phyloP scores from a whole-genome alignment of 2,329 filamentous ascomycete species.

The Colletotrichum endophyticum region DNA sequence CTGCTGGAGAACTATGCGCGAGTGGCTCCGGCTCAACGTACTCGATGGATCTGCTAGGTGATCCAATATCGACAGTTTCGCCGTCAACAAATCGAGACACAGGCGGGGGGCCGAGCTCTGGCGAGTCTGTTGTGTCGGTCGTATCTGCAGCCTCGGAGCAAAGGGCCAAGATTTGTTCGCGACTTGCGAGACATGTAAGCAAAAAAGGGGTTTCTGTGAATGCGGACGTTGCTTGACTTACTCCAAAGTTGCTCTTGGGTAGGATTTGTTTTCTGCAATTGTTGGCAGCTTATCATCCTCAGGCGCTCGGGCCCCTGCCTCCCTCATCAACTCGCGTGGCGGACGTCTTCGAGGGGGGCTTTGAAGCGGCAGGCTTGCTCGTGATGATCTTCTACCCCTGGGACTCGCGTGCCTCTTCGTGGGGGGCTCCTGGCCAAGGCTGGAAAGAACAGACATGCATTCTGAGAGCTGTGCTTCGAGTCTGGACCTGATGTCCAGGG shows the following conservation, averaged over 20 bases:
- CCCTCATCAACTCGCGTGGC: conserved; percentile 56
- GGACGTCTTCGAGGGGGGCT: conserved; percentile 62
- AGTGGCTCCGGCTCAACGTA: neutral
- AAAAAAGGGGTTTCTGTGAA: neutral
- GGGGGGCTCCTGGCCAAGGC: conserved; percentile 67
- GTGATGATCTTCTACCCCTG: conserved; percentile 4
- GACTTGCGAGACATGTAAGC: conserved; percentile 42
- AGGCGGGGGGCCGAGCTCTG: conserved; percentile 70
- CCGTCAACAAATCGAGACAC: conserved; percentile 64
- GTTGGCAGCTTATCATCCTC: conserved; percentile 65
- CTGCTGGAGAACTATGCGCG: neutral
- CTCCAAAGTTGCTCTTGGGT: conserved; percentile 72
- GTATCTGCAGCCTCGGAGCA: conserved; percentile 51
- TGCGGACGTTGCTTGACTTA: conserved; percentile 42
- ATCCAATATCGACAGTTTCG: conserved; percentile 58
- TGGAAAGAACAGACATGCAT: conserved; percentile 69
- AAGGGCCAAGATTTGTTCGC: conserved; percentile 67
- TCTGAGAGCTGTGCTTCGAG: conserved; percentile 76
- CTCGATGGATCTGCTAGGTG: conserved; percentile 38
- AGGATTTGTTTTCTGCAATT: conserved; percentile 73
- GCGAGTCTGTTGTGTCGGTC: conserved; percentile 57
- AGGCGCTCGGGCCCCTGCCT: conserved; percentile 53
- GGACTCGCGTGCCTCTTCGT: conserved; percentile 45
- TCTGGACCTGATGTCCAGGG: conserved; percentile 71
- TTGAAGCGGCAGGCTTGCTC: conserved; percentile 28